Evolutionary conservation across 306 rosid species (phyloP).

Genomic region (Pyrus communis): DNA sequence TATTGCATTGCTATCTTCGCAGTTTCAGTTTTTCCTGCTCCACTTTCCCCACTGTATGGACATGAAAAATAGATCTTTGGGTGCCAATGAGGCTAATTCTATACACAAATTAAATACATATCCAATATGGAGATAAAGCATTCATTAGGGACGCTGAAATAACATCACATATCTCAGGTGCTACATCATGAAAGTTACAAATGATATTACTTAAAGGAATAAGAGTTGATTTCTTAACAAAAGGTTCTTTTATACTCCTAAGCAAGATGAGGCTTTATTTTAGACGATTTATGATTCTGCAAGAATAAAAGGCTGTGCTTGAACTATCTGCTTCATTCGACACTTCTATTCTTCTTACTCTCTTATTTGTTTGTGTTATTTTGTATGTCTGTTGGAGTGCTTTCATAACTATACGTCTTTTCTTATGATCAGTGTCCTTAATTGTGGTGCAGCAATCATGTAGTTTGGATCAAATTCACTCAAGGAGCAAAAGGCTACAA

Average conservation of each 20-base stretch:
- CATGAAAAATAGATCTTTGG: background rate
- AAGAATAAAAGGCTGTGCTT: background rate
- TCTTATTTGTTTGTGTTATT: background rate
- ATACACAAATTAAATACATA: background rate
- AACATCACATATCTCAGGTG: background rate
- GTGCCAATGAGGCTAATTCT: background rate
- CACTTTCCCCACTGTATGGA: conserved; percentile 88
- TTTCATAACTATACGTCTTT: background rate
- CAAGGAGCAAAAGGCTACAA: background rate
- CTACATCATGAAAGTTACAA: background rate
- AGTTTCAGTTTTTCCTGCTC: conserved; percentile 99
- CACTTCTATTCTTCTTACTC: background rate
- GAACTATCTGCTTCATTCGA: background rate
- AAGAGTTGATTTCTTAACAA: background rate
- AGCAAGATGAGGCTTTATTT: background rate
- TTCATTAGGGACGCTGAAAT: background rate
- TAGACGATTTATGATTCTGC: background rate
- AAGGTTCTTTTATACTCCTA: background rate
- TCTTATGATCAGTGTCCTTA: background rate
- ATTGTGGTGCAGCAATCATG: background rate
- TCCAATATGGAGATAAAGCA: background rate
- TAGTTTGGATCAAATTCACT: background rate
- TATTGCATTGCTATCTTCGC: conserved; percentile 99
- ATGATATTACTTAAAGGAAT: background rate
- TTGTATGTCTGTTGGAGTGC: background rate